Base-by-base conservation (phyloP, 2,329 filamentous ascomycete genomes). In the Pseudocercospora eumusae region DNA sequence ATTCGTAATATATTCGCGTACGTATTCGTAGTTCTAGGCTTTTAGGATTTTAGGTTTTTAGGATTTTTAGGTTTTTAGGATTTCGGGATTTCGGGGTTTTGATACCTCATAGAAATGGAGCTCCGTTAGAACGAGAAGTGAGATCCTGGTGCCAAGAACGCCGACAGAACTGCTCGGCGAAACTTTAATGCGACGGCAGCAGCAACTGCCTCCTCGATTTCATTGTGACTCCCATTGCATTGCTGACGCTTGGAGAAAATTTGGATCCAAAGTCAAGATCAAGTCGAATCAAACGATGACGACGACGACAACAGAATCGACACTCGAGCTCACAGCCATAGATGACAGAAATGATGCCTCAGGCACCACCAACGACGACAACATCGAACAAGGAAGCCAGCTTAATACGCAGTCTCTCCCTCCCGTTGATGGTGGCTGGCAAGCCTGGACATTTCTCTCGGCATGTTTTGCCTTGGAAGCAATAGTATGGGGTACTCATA, bases 381-480 rank as follows among this genome's bases (percentile, higher is more conserved):
- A 23, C 50, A 54, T 20, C 42, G 47, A 59, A 10, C 44, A 62
- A 53, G 44, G 40, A 21, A 31, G 45, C 9, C 15, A 50, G 6
- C 59, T 54, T 15, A 57, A 64, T 20, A 9, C 54, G 11, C 65
- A 65, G 42, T 58, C 63, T 11, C 64, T 77, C 5, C 75, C 75
- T 20, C 73, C 69, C 3, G 70, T 74, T 8, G 76, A 78, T 59
- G 64, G 74, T 52, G 78, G 78, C 3, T 75, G 73, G 64, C 63
- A 74, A 33, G 79, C 78, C 18, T 80, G 76, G 73, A 65, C 83
- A 11, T 82, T 83, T 65, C 71, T 85, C 2, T 75, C 77, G 6
- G 82, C 79, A 0, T 81, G 79, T 60, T 74, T 72, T 54, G 53
- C 69, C 11, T 58, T 71, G 10, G 70, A 74, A 53, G 70, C 62